phyloP scores from a whole-genome alignment of 1,139 yeast genomes.

The Geotrichum australiense region DNA sequence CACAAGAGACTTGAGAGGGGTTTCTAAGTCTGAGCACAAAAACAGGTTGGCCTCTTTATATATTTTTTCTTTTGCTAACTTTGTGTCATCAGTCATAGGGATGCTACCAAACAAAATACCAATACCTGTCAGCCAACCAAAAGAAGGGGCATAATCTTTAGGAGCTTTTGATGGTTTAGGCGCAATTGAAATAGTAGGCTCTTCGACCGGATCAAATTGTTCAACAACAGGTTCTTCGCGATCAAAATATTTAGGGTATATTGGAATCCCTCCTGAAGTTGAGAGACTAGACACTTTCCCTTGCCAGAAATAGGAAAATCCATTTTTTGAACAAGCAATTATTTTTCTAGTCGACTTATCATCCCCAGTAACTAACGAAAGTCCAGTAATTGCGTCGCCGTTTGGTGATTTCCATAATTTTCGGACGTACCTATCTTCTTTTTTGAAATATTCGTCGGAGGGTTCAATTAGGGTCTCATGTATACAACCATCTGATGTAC shows the following conservation, averaged over 20 bases:
- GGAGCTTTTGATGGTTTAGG: slow-evolving; percentile 22
- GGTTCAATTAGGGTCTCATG: slow-evolving; percentile 44
- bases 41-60: slow-evolving; percentile 36
- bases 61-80: slow-evolving; percentile 21
- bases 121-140: slow-evolving; percentile 43
- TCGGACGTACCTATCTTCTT: slow-evolving; percentile 38
- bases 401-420: slow-evolving; percentile 35
- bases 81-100: slow-evolving; percentile 17
- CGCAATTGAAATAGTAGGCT: slow-evolving; percentile 17
- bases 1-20: slow-evolving; percentile 35
- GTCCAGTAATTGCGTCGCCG: slow-evolving; percentile 35
- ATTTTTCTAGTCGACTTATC: slow-evolving; percentile 26
- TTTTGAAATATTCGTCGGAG: slow-evolving; percentile 39
- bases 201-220: slow-evolving; percentile 23
- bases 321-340: slow-evolving; percentile 34
- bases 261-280: slow-evolving; percentile 27
- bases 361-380: slow-evolving; percentile 26
- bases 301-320: slow-evolving; percentile 40
- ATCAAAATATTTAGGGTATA: slow-evolving; percentile 30
- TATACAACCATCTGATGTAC: slow-evolving; percentile 41
- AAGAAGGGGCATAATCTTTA: slow-evolving; percentile 23
- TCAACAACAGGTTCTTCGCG: slow-evolving; percentile 24
- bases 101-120: slow-evolving; percentile 40
- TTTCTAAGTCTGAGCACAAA: slow-evolving; percentile 29
- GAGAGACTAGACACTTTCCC: slow-evolving; percentile 24